Percentiles rank a stretch among this genome's conserved stretches.
Conservation (phyloP, 352 stramenopile genomes). For the Phytopythium vexans region DNA sequence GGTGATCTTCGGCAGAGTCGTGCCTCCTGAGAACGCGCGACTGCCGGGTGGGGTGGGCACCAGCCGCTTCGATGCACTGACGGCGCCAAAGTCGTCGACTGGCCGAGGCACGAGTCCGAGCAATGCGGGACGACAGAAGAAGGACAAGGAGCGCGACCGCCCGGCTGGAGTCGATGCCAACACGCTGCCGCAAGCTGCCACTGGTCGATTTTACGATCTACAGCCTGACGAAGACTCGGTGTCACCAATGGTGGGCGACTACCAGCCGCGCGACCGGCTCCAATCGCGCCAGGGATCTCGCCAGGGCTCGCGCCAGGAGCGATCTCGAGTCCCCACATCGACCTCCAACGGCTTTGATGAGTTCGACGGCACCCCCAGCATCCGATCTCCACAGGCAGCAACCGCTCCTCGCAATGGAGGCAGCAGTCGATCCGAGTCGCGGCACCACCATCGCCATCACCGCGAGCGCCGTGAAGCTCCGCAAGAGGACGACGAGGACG, state of each 20-base stretch:
- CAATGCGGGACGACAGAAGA: neutral
- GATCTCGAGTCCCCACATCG: neutral
- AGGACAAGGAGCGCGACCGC: neutral
- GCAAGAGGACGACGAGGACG: constrained; percentile 20
- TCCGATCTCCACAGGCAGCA: constrained; percentile 7
- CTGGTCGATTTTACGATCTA: neutral
- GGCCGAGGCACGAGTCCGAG: neutral
- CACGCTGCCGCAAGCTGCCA: neutral
- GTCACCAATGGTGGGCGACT: constrained; percentile 36
- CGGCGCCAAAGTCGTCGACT: constrained; percentile 8
- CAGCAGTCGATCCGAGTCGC: constrained; percentile 19
- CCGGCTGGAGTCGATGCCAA: too few relatives aligned
- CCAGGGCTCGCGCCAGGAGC: constrained; percentile 39
- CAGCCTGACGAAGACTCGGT: constrained; percentile 33
- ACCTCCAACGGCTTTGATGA: constrained; percentile 28
- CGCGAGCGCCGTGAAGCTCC: constrained; percentile 5
- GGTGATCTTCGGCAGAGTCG: constrained; percentile 10
- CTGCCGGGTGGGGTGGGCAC: constrained; percentile 23
- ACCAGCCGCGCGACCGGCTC: constrained; percentile 68
- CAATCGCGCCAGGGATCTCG: constrained; percentile 73
- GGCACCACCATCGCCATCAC: constrained; percentile 25
- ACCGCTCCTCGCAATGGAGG: constrained; percentile 1
- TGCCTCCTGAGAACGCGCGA: constrained; percentile 20
- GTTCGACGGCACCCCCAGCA: constrained; percentile 20
- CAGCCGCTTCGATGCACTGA: constrained; percentile 9